A percentile compares a stretch with the other conserved stretches of the same genome.
phyloP scores from a whole-genome alignment of 1,284 basidiomycete species.

The Tilletia setariae region DNA sequence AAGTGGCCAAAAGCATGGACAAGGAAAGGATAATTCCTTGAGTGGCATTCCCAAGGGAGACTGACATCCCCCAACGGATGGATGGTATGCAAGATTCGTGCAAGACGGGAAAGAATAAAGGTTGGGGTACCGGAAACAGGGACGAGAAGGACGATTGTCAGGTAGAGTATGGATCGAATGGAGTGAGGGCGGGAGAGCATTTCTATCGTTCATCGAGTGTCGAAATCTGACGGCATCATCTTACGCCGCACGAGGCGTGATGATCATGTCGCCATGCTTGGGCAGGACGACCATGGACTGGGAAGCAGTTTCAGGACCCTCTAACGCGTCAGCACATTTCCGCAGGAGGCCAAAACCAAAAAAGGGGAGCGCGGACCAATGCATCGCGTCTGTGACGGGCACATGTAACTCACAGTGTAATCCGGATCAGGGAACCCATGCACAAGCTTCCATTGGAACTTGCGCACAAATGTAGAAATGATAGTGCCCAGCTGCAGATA shows the following conservation, averaged over 20 bases:
- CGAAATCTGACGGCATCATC: background rate
- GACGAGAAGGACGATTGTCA: background rate
- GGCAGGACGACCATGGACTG: slow-evolving; percentile 73
- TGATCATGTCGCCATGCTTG: slow-evolving; percentile 57
- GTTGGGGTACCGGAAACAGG: background rate
- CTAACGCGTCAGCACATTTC: background rate
- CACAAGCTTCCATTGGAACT: slow-evolving; percentile 71
- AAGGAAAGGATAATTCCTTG: too few relatives aligned
- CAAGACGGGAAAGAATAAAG: background rate
- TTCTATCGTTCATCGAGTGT: too few relatives aligned
- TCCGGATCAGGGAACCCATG: slow-evolving; percentile 72
- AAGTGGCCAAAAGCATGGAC: too few relatives aligned
- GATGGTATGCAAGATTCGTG: too few relatives aligned
- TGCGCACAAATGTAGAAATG: slow-evolving; percentile 73
- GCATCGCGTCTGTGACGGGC: background rate
- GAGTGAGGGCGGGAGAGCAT: too few relatives aligned
- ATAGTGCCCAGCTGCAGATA: slow-evolving; percentile 88
- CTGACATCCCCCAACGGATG: too few relatives aligned
- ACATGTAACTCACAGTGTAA: slow-evolving; percentile 59
- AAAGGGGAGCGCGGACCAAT: background rate
- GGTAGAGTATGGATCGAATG: background rate
- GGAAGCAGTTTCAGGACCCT: too few relatives aligned
- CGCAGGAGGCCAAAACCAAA: background rate
- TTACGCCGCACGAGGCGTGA: slow-evolving; percentile 22
- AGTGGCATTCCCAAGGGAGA: too few relatives aligned